Evolutionary conservation across 1,284 basidiomycete species (phyloP), one percentile per base, ranked within the genome.

Genomic region (Austroboletus novae-zelandiae): DNA sequence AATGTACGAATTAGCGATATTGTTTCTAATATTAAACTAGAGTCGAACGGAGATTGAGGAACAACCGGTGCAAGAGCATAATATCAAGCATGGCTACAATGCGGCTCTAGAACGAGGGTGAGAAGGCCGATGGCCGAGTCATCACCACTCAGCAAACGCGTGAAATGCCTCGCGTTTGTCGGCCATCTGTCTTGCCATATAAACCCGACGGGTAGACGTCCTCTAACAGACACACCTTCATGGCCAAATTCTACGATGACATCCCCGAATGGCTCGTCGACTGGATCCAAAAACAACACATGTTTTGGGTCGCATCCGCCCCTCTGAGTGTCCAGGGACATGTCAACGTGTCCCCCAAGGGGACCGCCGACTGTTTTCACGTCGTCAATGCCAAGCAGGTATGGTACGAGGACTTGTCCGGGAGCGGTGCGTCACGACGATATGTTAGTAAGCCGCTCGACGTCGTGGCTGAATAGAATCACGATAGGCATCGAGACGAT

Each of bases 261-360:
- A 79, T 81, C 39, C 79, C 79, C 0, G 60, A 69, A 4, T 61
- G 67, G 45, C 56, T 76, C 44, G 57, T 77, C 43, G 61, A 71
- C 47, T 83, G 79, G 80, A 74, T 80, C 50, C 55, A 67, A 45
- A 66, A 73, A 53, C 80, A 83, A 59, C 63, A 77, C 23, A 62
- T 80, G 52, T 83, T 83, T 64, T 83, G 74, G 67, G 80, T 83
- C 9, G 80, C 80, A 0, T 76, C 78, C 0, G 78, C 81, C 2
- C 80, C 81, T 10, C 68, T 83, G 2, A 68, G 61, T n/a, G 58
- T 54, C 4, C 65, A 69, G 2, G 81, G 78, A 3, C 81, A 81
- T 48, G 66, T 83, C 58, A 82, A 83, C 48, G 49, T 84, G 11
- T 81, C 78, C 0, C 79, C 79, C 3, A 83, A 83, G 57, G 78